A percentile compares a stretch with the other conserved stretches of the same genome.
phyloP scores from a whole-genome alignment of 106 monocot genomes.

The Apostasia shenzhenica region DNA sequence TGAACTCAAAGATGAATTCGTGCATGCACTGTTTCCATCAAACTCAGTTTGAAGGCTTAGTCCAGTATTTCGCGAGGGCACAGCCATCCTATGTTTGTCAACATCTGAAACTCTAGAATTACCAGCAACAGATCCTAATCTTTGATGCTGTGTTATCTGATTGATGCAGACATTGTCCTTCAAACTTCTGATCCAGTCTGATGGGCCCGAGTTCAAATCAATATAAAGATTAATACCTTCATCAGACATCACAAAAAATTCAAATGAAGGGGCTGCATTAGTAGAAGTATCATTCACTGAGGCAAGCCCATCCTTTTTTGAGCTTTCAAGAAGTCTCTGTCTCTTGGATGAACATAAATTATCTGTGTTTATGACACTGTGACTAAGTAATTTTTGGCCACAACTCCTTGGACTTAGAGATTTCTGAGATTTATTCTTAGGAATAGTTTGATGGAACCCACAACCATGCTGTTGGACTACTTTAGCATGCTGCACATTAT shows the following conservation, averaged over 20 bases:
- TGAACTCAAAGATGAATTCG: slow-evolving; percentile 37
- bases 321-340: slow-evolving; percentile 12
- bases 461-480: not conserved
- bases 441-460: not conserved
- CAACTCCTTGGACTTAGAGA: slow-evolving; percentile 1
- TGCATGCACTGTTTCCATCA: slow-evolving; percentile 15
- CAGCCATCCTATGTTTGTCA: slow-evolving; percentile 9
- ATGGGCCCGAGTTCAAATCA: slow-evolving; percentile 56
- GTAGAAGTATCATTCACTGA: slow-evolving; percentile 12
- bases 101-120: slow-evolving; percentile 17
- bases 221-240: slow-evolving; percentile 72
- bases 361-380: slow-evolving; percentile 8
- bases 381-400: not conserved
- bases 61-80: slow-evolving; percentile 10
- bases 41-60: slow-evolving; percentile 8
- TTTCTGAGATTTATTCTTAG: slow-evolving; percentile 4
- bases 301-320: slow-evolving; percentile 17
- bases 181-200: slow-evolving; percentile 60
- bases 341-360: slow-evolving; percentile 2
- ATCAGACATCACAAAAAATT: slow-evolving; percentile 73
- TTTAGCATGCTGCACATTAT: slow-evolving; percentile 5
- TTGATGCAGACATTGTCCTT: slow-evolving; percentile 41
- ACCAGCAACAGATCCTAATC: slow-evolving; percentile 11
- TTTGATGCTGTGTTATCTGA: slow-evolving; percentile 17
- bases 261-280: slow-evolving; percentile 39